These are phyloP conservation scores for Talaromyces adpressus DNA, from an alignment of 495 filamentous ascomycete species.

Conservation along the genomic window DNA sequence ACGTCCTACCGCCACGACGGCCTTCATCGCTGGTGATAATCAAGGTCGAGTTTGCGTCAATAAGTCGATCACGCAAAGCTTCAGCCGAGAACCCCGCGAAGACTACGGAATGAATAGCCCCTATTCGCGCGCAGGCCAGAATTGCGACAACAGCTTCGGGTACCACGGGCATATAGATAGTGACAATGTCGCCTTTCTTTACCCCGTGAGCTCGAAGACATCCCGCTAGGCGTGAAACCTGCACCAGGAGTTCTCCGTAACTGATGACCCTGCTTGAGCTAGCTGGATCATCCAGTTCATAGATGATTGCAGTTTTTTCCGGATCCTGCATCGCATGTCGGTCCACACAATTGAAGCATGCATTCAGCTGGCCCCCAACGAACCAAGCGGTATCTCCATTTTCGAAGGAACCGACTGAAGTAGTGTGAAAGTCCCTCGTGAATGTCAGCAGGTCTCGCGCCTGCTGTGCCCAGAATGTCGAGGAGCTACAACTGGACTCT, in stretches of 20 bases:
- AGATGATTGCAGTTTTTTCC: slow-evolving; percentile 58
- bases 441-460: neutral
- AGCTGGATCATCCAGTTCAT: slow-evolving; percentile 62
- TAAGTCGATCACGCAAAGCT: slow-evolving; percentile 68
- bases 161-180: slow-evolving; percentile 89
- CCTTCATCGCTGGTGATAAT: slow-evolving; percentile 59
- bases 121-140: slow-evolving; percentile 64
- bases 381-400: slow-evolving; percentile 65
- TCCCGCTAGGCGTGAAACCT: slow-evolving; percentile 66
- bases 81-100: slow-evolving; percentile 76
- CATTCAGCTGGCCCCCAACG: slow-evolving; percentile 67
- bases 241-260: slow-evolving; percentile 58
- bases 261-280: slow-evolving; percentile 53
- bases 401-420: slow-evolving; percentile 1
- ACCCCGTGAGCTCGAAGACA: slow-evolving; percentile 66
- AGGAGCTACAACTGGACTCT: slow-evolving; percentile 4
- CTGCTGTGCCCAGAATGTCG: slow-evolving; percentile 7
- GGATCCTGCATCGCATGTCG: slow-evolving; percentile 66
- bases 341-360: slow-evolving; percentile 74
- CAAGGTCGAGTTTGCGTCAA: slow-evolving; percentile 56
- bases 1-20: slow-evolving; percentile 45
- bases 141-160: slow-evolving; percentile 68
- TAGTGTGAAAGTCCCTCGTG: neutral
- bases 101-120: slow-evolving; percentile 77
- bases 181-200: slow-evolving; percentile 69